Percentiles rank a stretch among this genome's conserved stretches.
These are phyloP conservation scores for Colletotrichum simmondsii DNA, from an alignment of 2,329 filamentous ascomycete genomes.

Conservation along the genomic window DNA sequence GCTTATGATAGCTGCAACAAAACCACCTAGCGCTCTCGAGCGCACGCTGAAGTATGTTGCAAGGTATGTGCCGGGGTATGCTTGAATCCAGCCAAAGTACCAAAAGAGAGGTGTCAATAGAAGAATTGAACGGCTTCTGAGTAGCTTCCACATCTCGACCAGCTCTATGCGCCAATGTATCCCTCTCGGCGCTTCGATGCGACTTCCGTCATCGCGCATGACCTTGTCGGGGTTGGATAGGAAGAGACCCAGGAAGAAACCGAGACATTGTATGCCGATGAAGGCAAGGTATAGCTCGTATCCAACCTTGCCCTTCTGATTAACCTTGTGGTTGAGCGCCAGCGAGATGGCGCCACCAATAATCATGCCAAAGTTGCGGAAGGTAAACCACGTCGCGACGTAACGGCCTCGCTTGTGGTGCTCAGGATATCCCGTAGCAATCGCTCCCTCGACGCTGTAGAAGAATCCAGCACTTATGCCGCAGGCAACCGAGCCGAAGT, in stretches of 20 bases:
- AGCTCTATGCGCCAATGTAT: slow-evolving; percentile 39
- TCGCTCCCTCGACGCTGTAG: slow-evolving; percentile 76
- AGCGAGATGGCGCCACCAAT: slow-evolving; percentile 62
- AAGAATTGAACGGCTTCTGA: slow-evolving; percentile 44
- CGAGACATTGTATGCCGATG: slow-evolving; percentile 58
- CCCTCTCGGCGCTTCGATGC: slow-evolving; percentile 42
- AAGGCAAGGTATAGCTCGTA: slow-evolving; percentile 56
- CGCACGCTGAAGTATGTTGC: slow-evolving; percentile 55
- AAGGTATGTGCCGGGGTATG: slow-evolving; percentile 51
- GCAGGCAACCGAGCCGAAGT: slow-evolving; percentile 14
- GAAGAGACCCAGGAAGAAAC: slow-evolving; percentile 52
- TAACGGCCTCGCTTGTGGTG: slow-evolving; percentile 68
- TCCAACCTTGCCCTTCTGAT: slow-evolving; percentile 49
- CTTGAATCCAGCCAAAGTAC: slow-evolving; percentile 48
- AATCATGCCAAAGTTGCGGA: slow-evolving; percentile 53
- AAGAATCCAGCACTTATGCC: slow-evolving; percentile 74
- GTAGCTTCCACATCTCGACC: slow-evolving; percentile 47
- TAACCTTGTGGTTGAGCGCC: slow-evolving; percentile 53
- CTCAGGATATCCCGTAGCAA: slow-evolving; percentile 73
- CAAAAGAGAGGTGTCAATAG: slow-evolving; percentile 43
- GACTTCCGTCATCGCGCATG: slow-evolving; percentile 52
- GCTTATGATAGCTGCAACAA: slow-evolving; percentile 49
- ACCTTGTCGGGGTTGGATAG: slow-evolving; percentile 57
- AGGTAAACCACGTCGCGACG: slow-evolving; percentile 61
- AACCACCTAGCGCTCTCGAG: slow-evolving; percentile 48